Conservation (phyloP, 2,329 filamentous ascomycete species). For the Fusarium napiforme region DNA sequence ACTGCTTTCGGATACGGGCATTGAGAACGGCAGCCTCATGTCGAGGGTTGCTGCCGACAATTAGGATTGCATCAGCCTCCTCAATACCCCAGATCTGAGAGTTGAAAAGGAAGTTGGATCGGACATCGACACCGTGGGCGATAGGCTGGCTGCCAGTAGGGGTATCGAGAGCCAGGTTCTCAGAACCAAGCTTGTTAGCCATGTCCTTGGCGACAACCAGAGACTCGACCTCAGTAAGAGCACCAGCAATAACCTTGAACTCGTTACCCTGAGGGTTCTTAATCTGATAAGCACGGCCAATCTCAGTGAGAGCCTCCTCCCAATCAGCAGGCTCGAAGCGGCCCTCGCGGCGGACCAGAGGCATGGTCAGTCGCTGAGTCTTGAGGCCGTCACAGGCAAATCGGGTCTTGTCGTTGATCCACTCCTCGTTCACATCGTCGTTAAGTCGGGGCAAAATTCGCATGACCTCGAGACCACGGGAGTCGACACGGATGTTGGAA, state of each 20-base stretch:
- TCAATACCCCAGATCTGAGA: slow-evolving; percentile 94
- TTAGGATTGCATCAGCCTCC: slow-evolving; percentile 89
- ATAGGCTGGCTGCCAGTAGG: slow-evolving; percentile 84
- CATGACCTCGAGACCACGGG: slow-evolving; percentile 95
- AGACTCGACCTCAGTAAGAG: slow-evolving; percentile 90
- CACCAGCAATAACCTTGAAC: slow-evolving; percentile 94
- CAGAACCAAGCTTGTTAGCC: slow-evolving; percentile 94
- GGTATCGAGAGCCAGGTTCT: slow-evolving; percentile 94
- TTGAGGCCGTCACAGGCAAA: slow-evolving; percentile 97
- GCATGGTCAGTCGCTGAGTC: slow-evolving; percentile 94
- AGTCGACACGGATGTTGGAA: slow-evolving; percentile 94
- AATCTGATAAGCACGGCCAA: slow-evolving; percentile 81
- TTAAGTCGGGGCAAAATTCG: slow-evolving; percentile 91
- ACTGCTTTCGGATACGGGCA: slow-evolving; percentile 96
- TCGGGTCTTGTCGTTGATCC: slow-evolving; percentile 98
- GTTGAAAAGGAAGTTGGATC: slow-evolving; percentile 97
- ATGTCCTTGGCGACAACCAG: slow-evolving; percentile 97
- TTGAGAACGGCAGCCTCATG: slow-evolving; percentile 96
- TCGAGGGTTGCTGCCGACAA: slow-evolving; percentile 94
- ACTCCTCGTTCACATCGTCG: slow-evolving; percentile 98
- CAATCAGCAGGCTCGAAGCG: slow-evolving; percentile 93
- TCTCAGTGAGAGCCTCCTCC: slow-evolving; percentile 93
- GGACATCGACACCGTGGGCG: slow-evolving; percentile 91
- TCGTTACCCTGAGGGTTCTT: slow-evolving; percentile 89
- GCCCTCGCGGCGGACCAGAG: slow-evolving; percentile 86